Evolutionary conservation across 2,329 filamentous ascomycete genomes (phyloP).

Genomic region (Microdochium trichocladiopsis): DNA sequence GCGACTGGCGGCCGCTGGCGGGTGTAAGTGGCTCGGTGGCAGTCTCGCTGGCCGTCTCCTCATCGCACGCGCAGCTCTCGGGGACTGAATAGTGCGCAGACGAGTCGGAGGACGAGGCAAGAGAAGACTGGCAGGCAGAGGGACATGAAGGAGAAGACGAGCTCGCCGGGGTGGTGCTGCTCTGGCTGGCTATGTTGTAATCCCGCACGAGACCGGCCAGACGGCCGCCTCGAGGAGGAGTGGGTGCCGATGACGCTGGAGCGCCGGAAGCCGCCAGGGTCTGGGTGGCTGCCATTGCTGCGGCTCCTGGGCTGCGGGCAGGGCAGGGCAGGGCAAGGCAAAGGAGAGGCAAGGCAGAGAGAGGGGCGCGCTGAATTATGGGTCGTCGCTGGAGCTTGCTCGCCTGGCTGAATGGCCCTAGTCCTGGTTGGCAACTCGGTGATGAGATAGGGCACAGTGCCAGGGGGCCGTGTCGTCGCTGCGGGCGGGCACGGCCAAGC

Average conservation of each 20-base stretch:
- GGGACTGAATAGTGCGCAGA: background rate
- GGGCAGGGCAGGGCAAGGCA: too few species aligned
- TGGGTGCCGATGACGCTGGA: slow-evolving; percentile 9
- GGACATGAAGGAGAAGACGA: background rate
- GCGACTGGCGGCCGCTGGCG: background rate
- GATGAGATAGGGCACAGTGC: background rate
- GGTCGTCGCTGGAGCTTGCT: too few species aligned
- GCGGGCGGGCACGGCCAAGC: background rate
- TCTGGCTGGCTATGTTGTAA: background rate
- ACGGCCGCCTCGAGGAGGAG: slow-evolving; percentile 18
- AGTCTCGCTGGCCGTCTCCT: background rate
- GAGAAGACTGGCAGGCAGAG: background rate
- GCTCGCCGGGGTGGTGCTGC: background rate
- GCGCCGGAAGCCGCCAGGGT: background rate
- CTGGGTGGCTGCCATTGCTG: background rate
- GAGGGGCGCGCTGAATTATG: background rate
- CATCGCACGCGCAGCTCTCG: background rate
- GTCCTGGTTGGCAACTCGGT: background rate
- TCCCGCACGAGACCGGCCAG: background rate
- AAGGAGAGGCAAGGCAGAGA: background rate
- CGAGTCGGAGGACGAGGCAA: background rate
- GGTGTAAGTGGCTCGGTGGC: background rate
- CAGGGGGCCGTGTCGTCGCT: background rate
- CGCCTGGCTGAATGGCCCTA: background rate
- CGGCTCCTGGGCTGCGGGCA: background rate